Percentiles rank a stretch among this genome's conserved stretches.
These are phyloP conservation scores for Xenosphaeropsis pyriputrescens DNA, from an alignment of 2,329 filamentous ascomycete species.

Conservation along the genomic window DNA sequence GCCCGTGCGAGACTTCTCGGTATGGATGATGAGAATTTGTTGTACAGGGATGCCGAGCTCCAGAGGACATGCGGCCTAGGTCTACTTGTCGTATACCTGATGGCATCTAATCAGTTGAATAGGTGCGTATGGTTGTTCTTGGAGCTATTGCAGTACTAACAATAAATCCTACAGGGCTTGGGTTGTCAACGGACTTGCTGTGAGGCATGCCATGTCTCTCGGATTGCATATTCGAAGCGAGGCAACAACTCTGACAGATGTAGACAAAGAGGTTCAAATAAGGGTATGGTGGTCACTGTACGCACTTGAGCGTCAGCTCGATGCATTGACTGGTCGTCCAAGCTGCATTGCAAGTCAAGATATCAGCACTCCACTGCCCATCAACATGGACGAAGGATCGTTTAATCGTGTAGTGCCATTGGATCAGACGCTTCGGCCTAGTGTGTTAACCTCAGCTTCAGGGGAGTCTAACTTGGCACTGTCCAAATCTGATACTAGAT, in stretches of 20 bases:
- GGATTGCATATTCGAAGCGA: conserved; percentile 12
- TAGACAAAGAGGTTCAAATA: conserved; percentile 12
- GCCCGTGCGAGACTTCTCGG: conserved; percentile 10
- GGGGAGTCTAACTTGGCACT: too few species aligned
- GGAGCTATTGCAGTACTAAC: not conserved
- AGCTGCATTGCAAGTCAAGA: conserved; percentile 12
- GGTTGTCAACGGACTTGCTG: conserved; percentile 11
- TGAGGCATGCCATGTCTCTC: conserved; percentile 10
- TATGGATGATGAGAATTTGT: conserved; percentile 4
- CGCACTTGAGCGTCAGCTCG: conserved; percentile 10
- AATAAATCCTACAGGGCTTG: conserved; percentile 8
- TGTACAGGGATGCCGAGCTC: conserved; percentile 10
- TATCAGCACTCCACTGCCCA: conserved; percentile 11
- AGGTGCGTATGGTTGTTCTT: conserved; percentile 5
- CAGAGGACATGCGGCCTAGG: conserved; percentile 7
- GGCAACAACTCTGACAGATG: conserved; percentile 6
- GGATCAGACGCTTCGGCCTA: conserved; percentile 1
- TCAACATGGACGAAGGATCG: conserved; percentile 9
- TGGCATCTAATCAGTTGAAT: conserved; percentile 10
- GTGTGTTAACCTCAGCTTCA: too few species aligned
- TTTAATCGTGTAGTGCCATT: conserved; percentile 2
- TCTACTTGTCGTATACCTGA: conserved; percentile 11
- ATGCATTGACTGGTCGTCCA: conserved; percentile 12
- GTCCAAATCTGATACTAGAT: not conserved
- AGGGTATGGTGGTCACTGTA: conserved; percentile 15